These are phyloP conservation scores for Aspergillus wentii DNA, from an alignment of 495 filamentous ascomycete genomes.

Conservation along the genomic window DNA sequence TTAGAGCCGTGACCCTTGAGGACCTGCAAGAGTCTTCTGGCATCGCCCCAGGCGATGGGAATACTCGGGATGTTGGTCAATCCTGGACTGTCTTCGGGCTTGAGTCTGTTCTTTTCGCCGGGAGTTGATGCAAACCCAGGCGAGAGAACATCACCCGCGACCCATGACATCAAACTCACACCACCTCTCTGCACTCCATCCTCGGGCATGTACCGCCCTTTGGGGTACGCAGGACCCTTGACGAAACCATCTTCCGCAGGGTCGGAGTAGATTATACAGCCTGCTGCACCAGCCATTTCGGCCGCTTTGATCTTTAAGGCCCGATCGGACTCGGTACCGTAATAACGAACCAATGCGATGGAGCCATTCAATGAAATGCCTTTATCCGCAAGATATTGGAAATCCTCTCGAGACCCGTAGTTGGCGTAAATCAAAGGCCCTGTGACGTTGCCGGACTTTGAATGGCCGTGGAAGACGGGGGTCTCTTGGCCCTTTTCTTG, in stretches of 20 bases:
- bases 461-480: constrained; percentile 80
- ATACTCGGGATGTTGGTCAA: constrained; percentile 82
- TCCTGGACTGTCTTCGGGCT: constrained; percentile 64
- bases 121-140: constrained; percentile 80
- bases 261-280: constrained; percentile 90
- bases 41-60: constrained; percentile 84
- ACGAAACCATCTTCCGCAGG: constrained; percentile 74
- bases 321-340: constrained; percentile 65
- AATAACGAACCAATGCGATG: constrained; percentile 78
- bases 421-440: constrained; percentile 94
- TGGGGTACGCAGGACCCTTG: constrained; percentile 61
- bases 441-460: constrained; percentile 80
- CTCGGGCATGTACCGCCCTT: constrained; percentile 71
- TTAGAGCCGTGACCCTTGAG: constrained; percentile 72
- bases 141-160: constrained; percentile 82
- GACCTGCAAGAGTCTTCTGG: constrained; percentile 68
- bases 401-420: constrained; percentile 83
- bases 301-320: constrained; percentile 87
- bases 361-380: constrained; percentile 72
- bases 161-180: constrained; percentile 78
- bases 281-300: constrained; percentile 74
- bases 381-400: constrained; percentile 59
- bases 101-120: constrained; percentile 54
- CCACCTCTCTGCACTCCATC: constrained; percentile 78
- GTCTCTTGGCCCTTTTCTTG: constrained; percentile 73